A percentile compares a stretch with the other conserved stretches of the same genome.
phyloP scores from a whole-genome alignment of 2,329 filamentous ascomycete species.

The Metarhizium anisopliae region DNA sequence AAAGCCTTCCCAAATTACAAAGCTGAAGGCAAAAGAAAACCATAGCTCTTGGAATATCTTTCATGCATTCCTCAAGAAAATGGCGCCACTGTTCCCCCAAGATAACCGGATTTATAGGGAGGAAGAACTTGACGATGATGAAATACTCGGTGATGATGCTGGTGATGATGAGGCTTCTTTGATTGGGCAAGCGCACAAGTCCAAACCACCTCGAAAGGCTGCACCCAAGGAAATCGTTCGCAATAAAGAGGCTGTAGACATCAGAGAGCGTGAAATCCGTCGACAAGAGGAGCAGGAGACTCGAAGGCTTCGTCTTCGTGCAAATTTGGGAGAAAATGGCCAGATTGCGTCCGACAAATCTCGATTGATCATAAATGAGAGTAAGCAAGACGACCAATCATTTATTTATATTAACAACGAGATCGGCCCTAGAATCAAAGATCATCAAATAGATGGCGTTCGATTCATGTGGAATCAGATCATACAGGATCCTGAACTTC shows the following conservation, averaged over 20 bases:
- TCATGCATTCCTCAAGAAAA: slow-evolving; percentile 17
- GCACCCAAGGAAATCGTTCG: slow-evolving; percentile 23
- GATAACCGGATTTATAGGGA: slow-evolving; percentile 23
- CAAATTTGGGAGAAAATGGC: slow-evolving; percentile 34
- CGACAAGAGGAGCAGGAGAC: slow-evolving; percentile 45
- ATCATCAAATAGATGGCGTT: slow-evolving; percentile 73
- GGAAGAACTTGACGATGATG: slow-evolving; percentile 11
- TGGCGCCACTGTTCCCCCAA: slow-evolving; percentile 20
- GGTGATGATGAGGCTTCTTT: slow-evolving; percentile 6
- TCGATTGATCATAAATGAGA: slow-evolving; percentile 57
- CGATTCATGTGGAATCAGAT: slow-evolving; percentile 86
- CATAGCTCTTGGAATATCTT: slow-evolving; percentile 15
- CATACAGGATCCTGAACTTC: slow-evolving; percentile 46
- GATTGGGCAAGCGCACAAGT: slow-evolving; percentile 2
- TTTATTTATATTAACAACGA: slow-evolving; percentile 55
- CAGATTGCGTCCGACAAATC: slow-evolving; percentile 34
- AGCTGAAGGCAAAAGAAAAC: slow-evolving; percentile 11
- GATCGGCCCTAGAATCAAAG: slow-evolving; percentile 60
- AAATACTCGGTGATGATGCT: slow-evolving; percentile 10
- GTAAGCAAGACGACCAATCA: slow-evolving; percentile 49
- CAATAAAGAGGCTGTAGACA: slow-evolving; percentile 32
- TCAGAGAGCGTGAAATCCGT: slow-evolving; percentile 46
- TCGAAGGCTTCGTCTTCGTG: slow-evolving; percentile 38
- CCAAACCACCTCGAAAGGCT: slow-evolving; percentile 12
- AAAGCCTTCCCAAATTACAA: slow-evolving; percentile 8